A percentile compares a stretch with the other conserved stretches of the same genome.
Conservation (phyloP, 2,329 filamentous ascomycete species). For the Fusarium guadeloupense region DNA sequence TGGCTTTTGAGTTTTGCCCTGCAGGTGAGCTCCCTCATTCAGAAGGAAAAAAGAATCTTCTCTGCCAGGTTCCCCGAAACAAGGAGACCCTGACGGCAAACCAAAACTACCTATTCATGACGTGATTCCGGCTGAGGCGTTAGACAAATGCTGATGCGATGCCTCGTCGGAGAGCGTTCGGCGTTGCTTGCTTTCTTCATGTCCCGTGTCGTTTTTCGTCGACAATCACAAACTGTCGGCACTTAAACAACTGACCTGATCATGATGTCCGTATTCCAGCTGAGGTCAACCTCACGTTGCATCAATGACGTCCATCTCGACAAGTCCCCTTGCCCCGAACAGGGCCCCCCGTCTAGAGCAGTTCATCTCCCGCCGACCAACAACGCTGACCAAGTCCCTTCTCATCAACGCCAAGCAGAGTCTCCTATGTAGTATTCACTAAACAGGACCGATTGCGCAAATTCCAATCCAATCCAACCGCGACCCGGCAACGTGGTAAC, state of each 20-base stretch:
- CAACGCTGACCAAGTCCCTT: conserved; percentile 17
- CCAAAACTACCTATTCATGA: conserved; percentile 9
- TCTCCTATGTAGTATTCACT: background rate
- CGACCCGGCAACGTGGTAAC: conserved; percentile 34
- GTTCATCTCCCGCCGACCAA: conserved; percentile 14
- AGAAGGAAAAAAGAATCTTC: conserved; percentile 34
- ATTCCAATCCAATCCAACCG: background rate
- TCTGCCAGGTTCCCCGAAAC: conserved; percentile 21
- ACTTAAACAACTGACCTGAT: conserved; percentile 5
- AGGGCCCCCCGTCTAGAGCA: conserved; percentile 15
- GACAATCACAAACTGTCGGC: conserved; percentile 6
- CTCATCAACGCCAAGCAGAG: conserved; percentile 1
- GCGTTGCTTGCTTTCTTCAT: background rate
- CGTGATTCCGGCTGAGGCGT: conserved; percentile 19
- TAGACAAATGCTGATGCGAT: no score
- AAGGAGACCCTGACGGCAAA: conserved; percentile 1
- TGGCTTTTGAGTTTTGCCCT: conserved; percentile 24
- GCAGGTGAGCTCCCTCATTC: conserved; percentile 26
- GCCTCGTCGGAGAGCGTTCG: background rate
- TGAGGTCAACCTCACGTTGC: conserved; percentile 10
- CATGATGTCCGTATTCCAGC: background rate
- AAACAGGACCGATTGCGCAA: conserved; percentile 3
- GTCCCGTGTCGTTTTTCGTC: background rate
- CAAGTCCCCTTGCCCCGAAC: conserved; percentile 14
- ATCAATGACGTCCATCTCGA: conserved; percentile 18